Evolutionary conservation across 768 basidiomycete species (phyloP).

Genomic region (Hemileccinum rubropunctum): DNA sequence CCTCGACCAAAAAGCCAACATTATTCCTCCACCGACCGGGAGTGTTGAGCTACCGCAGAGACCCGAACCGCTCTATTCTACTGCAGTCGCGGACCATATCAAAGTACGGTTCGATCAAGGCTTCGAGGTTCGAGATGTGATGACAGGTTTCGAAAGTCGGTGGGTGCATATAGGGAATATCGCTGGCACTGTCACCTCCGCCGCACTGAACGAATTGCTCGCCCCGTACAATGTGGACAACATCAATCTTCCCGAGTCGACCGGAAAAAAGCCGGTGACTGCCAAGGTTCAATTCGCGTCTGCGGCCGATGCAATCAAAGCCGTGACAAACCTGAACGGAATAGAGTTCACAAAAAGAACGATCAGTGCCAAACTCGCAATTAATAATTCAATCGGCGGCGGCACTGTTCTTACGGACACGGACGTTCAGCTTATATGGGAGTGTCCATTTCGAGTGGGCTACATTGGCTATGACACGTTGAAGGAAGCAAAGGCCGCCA

Average conservation of each 20-base stretch:
- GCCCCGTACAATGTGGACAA: slow-evolving; percentile 41
- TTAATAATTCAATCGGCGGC: slow-evolving; percentile 36
- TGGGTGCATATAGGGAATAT: slow-evolving; percentile 57
- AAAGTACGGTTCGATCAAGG: slow-evolving; percentile 58
- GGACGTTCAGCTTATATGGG: slow-evolving; percentile 57
- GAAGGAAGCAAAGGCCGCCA: slow-evolving; percentile 48
- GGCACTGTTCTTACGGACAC: slow-evolving; percentile 48
- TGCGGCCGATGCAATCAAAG: slow-evolving; percentile 50
- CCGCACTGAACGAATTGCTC: slow-evolving; percentile 39
- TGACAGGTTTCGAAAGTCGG: slow-evolving; percentile 68
- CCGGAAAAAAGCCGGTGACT: slow-evolving; percentile 24
- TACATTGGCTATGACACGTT: slow-evolving; percentile 61
- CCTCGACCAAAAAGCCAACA: background rate
- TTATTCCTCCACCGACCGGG: background rate
- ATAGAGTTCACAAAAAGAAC: slow-evolving; percentile 34
- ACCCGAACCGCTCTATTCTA: slow-evolving; percentile 20
- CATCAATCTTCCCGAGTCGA: slow-evolving; percentile 31
- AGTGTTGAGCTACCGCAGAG: slow-evolving; percentile 3
- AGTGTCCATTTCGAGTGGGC: slow-evolving; percentile 51
- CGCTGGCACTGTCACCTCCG: slow-evolving; percentile 33
- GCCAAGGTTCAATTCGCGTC: slow-evolving; percentile 48
- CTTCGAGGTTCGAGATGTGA: slow-evolving; percentile 53
- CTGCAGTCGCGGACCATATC: slow-evolving; percentile 52
- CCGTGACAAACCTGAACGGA: slow-evolving; percentile 51
- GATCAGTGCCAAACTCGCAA: slow-evolving; percentile 45